Base-by-base conservation (phyloP, 208 protist genomes). In the Trichomonas gallinae region DNA sequence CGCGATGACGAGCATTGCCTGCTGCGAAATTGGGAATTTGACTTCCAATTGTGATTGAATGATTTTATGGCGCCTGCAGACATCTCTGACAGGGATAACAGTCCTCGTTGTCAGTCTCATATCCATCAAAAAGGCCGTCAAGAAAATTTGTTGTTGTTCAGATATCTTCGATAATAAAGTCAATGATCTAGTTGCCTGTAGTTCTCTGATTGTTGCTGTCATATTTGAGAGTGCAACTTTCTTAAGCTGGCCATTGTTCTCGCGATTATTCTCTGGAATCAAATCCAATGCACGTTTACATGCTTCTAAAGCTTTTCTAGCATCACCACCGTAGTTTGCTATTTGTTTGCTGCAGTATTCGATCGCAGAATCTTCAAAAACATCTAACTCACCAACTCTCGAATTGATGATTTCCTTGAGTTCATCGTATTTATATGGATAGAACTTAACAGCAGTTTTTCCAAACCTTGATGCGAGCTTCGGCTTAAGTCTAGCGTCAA, bases 281-380 rank as follows among this genome's bases (percentile, higher is more conserved):
- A 93, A 38, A 93, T 93, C 87, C n/a, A 93, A 17, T 38, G 87
- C 87, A 34, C 87, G 40, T 93, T 93, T 93, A 36, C 87, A 93
- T 38, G 44, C 34, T 93, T 93, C 87, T 6, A 93, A 44, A 38
- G 87, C 87, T 51, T 93, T 93, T 93, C 87, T 93, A 26, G 87
- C 87, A 38, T 93, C 87, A 36, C 87, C 87, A 38, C 87, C 87
- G 36, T 51, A 48, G 17, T 44, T 26, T 38, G 87, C 17, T 1
- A 93, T 48, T 51, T 23, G 13, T 38, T 40, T 48, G 1, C 40
- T 26, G 45, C 87, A 93, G 11, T 48, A 93, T 38, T 51, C 26
- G 34, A 93, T 93, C 15, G 87, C 40, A 31, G 87, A n/a, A 11
- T 48, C 44, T 38, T 48, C 87, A 36, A 93, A 93, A 34, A 51